These are phyloP conservation scores for Citrullus mucosospermus DNA, from an alignment of 306 rosid species.

Conservation along the genomic window DNA sequence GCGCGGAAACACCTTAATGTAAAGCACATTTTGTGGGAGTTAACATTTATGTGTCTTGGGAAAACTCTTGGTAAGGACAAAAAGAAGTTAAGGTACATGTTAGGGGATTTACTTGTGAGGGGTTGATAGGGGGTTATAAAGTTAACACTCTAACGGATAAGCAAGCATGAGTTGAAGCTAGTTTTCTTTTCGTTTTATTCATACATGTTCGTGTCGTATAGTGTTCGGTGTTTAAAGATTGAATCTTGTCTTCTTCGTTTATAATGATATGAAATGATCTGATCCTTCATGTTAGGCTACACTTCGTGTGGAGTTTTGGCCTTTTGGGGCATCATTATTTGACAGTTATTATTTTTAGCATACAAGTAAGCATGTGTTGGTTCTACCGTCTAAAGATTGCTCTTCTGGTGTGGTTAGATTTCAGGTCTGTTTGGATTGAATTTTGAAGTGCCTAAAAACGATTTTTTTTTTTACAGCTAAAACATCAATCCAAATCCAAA, in stretches of 20 bases:
- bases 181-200: not conserved
- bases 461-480: too few relatives aligned
- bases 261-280: not conserved
- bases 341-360: not conserved
- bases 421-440: too few relatives aligned
- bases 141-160: not conserved
- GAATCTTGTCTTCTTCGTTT: not conserved
- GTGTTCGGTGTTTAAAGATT: not conserved
- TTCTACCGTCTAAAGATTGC: not conserved
- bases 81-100: slow-evolving; percentile 8
- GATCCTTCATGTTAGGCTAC: not conserved
- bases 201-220: not conserved
- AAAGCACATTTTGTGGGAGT: slow-evolving; percentile 8
- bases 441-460: too few relatives aligned
- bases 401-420: not conserved
- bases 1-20: not conserved
- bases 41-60: slow-evolving; percentile 5
- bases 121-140: not conserved
- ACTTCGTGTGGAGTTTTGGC: not conserved
- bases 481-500: too few relatives aligned
- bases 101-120: slow-evolving; percentile 7
- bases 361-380: not conserved
- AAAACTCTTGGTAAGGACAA: not conserved
- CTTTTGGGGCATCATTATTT: not conserved
- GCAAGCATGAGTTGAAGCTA: slow-evolving; percentile 2